Base-by-base conservation (phyloP, 495 filamentous ascomycete genomes). In the Amniculicola lignicola region DNA sequence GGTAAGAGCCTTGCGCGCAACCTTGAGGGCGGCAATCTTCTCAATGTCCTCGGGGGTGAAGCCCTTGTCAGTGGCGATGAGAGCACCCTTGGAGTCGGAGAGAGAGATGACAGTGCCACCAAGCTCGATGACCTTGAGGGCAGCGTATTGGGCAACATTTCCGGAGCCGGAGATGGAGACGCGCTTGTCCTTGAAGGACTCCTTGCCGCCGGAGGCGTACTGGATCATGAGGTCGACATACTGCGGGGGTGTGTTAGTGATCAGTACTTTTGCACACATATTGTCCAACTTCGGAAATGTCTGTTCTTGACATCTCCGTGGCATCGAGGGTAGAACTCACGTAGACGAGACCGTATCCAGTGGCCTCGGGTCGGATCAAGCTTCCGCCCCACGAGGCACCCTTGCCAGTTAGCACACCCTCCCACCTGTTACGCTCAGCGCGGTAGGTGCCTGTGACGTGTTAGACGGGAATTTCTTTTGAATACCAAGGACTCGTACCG, bases 121-220 rank as follows among this genome's bases (percentile, higher is more conserved):
- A 58, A 96, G 88, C 79, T 98, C 92, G 68, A 96, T 90, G 73
- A 82, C 85, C 78, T 98, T 98, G 56, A 98, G 85, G 7, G 93
- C 93, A 16, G 93, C 90, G 79, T 91, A 97, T 78, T 98, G 93
- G 43, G 93, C 93, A 44, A 98, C 93, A 77, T 98, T 98, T 53
- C 93, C 93, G 57, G 93, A 97, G 49, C 93, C 93, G 37, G 93
- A 96, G 76, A 98, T 86, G 69, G 91, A 89, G 52, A 98, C 93
- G 38, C 84, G 86, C 79, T 97, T 97, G 70, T 90, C 93, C 46
- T 79, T 74, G 80, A 95, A 94, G 64, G 79, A 81, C 69, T 94
- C 89, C 69, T 87, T 83, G 73, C 90, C 90, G 54, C 77, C 75
- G 21, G 82, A 79, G 62, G 86, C 88, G 72, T 95, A 83, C 65